phyloP scores from a whole-genome alignment of 2,329 filamentous ascomycete species.

The Ophiostoma himal-ulmi region DNA sequence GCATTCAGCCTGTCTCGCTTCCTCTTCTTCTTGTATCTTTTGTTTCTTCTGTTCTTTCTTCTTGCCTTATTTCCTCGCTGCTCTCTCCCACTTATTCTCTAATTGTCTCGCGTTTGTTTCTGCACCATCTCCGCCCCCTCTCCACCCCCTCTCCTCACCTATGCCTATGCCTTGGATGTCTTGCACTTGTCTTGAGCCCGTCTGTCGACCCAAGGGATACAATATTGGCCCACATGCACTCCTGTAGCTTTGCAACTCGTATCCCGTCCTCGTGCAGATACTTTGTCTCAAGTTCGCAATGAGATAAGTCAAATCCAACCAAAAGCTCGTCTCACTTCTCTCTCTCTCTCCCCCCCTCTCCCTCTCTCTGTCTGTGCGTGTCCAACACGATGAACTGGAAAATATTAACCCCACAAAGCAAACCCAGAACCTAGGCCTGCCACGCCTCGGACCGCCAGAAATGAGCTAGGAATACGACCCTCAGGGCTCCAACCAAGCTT shows the following conservation, averaged over 20 bases:
- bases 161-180: background rate
- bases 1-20: constrained; percentile 1
- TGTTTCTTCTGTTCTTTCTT: background rate
- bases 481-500: background rate
- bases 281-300: background rate
- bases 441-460: background rate
- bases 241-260: background rate
- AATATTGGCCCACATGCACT: constrained; percentile 11
- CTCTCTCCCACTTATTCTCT: background rate
- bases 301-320: background rate
- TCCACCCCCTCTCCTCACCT: too few relatives aligned
- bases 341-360: too few relatives aligned
- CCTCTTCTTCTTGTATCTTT: background rate
- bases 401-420: background rate
- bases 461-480: background rate
- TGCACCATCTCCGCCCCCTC: too few relatives aligned
- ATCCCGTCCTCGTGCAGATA: background rate
- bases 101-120: background rate
- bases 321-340: too few relatives aligned
- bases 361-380: too few relatives aligned
- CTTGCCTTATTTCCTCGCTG: background rate
- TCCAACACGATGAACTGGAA: background rate
- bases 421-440: background rate
- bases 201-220: constrained; percentile 7
- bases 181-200: background rate